Percentiles rank a stretch among this genome's conserved stretches.
phyloP scores from a whole-genome alignment of 2,329 filamentous ascomycete species.

The Cladophialophora immunda region DNA sequence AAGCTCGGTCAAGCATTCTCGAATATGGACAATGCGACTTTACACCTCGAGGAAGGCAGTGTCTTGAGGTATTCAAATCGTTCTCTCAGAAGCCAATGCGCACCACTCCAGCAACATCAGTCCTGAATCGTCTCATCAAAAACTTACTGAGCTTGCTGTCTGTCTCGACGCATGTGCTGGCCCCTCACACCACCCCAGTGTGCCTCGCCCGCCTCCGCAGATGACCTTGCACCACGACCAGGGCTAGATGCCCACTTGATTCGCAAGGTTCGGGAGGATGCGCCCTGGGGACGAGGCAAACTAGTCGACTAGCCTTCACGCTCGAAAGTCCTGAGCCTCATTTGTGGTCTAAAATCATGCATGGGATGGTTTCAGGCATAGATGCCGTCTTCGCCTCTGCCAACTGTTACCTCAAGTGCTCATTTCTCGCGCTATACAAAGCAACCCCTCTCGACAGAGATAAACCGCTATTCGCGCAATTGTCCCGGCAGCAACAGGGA shows the following conservation, averaged over 20 bases:
- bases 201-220: neutral
- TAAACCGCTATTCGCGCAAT: neutral
- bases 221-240: neutral
- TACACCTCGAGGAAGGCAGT: too few species aligned
- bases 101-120: neutral
- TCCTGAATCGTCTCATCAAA: neutral
- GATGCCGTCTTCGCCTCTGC: neutral
- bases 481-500: neutral
- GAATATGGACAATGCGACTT: too few species aligned
- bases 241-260: neutral
- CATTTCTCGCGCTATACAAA: neutral
- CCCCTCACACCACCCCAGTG: neutral
- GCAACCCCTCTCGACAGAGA: neutral
- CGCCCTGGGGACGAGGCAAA: neutral
- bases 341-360: neutral
- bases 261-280: neutral
- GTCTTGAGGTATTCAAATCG: too few species aligned
- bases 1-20: neutral
- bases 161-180: neutral
- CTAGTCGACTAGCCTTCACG: neutral
- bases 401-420: neutral
- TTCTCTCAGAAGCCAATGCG: too few species aligned
- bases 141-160: neutral
- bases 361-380: neutral
- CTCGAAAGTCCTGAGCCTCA: constrained; percentile 1